Conservation (phyloP, 2,329 filamentous ascomycete species). For the Fusarium torreyae region DNA sequence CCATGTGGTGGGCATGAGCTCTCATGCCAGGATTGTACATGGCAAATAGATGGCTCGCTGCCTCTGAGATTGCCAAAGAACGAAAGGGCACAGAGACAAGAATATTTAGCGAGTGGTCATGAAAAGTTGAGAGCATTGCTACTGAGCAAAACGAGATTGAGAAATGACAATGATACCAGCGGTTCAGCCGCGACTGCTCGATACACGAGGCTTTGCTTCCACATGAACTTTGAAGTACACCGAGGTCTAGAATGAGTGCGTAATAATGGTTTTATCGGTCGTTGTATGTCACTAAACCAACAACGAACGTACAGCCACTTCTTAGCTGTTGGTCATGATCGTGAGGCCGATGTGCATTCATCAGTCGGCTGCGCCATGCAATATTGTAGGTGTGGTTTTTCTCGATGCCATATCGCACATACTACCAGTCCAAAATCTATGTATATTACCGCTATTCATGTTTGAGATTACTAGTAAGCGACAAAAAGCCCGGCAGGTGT, state of each 20-base stretch:
- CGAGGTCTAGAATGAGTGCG: background rate
- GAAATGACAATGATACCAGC: slow-evolving; percentile 48
- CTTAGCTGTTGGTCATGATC: too few relatives aligned
- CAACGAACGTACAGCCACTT: too few relatives aligned
- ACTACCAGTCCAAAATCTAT: too few relatives aligned
- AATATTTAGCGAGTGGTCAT: slow-evolving; percentile 22
- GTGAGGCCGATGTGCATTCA: too few relatives aligned
- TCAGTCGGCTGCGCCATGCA: too few relatives aligned
- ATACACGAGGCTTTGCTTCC: slow-evolving; percentile 23
- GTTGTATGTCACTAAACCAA: too few relatives aligned
- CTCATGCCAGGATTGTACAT: slow-evolving; percentile 22
- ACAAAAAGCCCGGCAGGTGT: too few relatives aligned
- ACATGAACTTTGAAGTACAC: background rate
- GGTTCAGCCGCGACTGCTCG: slow-evolving; percentile 41
- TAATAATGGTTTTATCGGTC: too few relatives aligned
- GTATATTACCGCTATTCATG: too few relatives aligned
- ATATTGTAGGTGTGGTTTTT: too few relatives aligned
- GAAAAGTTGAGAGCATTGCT: slow-evolving; percentile 46
- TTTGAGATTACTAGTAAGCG: too few relatives aligned
- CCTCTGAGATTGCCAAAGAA: background rate
- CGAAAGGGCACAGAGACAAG: slow-evolving; percentile 17
- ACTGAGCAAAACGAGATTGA: slow-evolving; percentile 42
- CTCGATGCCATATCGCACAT: too few relatives aligned
- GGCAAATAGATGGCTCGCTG: slow-evolving; percentile 37
- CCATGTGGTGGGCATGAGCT: slow-evolving; percentile 32